Evolutionary conservation across 148 eudicot species (phyloP), one percentile per base, ranked within the genome.

Genomic region (Diospyros kaki): DNA sequence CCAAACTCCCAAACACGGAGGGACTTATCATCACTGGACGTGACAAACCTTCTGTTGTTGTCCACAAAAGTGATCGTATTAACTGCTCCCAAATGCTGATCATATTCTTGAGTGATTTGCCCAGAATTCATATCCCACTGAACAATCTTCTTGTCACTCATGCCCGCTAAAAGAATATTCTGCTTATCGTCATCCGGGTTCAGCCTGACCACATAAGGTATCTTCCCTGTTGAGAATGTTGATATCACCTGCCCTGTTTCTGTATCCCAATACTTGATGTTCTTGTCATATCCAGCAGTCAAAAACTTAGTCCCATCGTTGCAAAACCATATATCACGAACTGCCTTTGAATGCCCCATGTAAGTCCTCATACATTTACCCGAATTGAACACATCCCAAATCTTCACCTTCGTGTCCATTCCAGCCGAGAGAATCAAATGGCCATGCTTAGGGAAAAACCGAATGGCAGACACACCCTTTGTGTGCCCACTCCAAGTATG

Each of bases 401-500:
- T 92, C 88, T 94, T 94, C 60, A 94, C 83, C 82, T 94, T 94
- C 0, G 87, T 85, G 78, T 94, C 98, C 92, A 92, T 86, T 38
- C 98, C 90, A 10, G 98, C 97, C 1, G 97, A 92, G 64, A 94
- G 75, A 51, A 94, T 80, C 89, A 94, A 86, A 86, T 94, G 97
- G 18, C 98, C 98, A 42, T 81, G 78, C 52, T 92, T 88, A 1
- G 98, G 98, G 80, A 94, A 90, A 68, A 94, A 94, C 80, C 98
- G 74, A 66, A 94, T 92, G 1, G 98, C 98, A 1, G 96, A 85
- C 64, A 94, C 96, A 15, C 98, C 98, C 64, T 89, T 90, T 0
- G 98, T 94, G 76, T 94, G 98, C 11, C 98, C 98, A 75, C 93
- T 90, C 98, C 98, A 94, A 1, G 97, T 92, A 72, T 94, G 98